These are phyloP conservation scores for Phaeophleospora eucalypticola DNA, from an alignment of 2,329 filamentous ascomycete genomes.

Conservation along the genomic window DNA sequence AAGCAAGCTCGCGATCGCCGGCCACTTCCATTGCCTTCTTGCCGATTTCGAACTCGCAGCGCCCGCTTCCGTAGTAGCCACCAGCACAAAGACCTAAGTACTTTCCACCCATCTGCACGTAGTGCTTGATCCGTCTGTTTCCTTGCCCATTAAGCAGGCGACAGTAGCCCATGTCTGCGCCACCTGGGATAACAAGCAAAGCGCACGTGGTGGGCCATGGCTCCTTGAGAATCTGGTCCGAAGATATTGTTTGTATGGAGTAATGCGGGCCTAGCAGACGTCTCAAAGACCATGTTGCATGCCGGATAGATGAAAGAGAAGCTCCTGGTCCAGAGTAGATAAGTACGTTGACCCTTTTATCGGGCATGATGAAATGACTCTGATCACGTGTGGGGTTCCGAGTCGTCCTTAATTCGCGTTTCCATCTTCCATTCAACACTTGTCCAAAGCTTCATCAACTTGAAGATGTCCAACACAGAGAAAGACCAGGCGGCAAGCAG, in stretches of 20 bases:
- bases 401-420: constrained; percentile 5
- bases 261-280: constrained; percentile 85
- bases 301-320: constrained; percentile 81
- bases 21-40: constrained; percentile 77
- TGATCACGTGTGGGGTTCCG: constrained; percentile 15
- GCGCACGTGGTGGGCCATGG: constrained; percentile 87
- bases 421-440: no score
- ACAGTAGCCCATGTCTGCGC: constrained; percentile 91
- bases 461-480: constrained; percentile 29
- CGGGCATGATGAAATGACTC: constrained; percentile 15
- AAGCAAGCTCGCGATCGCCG: constrained; percentile 76
- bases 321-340: constrained; percentile 88
- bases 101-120: constrained; percentile 75
- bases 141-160: constrained; percentile 80
- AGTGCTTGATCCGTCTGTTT: constrained; percentile 79
- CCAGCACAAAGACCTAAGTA: constrained; percentile 94
- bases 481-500: constrained; percentile 22
- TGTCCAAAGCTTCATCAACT: background rate
- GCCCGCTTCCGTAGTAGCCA: constrained; percentile 78
- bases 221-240: constrained; percentile 77
- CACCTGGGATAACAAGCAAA: constrained; percentile 85
- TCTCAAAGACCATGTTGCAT: constrained; percentile 82
- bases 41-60: constrained; percentile 89
- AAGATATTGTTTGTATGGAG: constrained; percentile 80
- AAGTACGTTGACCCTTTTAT: constrained; percentile 78